Percentiles rank a stretch among this genome's conserved stretches.
These are phyloP conservation scores for Colletotrichum sp. DNA, from an alignment of 2,329 filamentous ascomycete genomes.

Conservation along the genomic window DNA sequence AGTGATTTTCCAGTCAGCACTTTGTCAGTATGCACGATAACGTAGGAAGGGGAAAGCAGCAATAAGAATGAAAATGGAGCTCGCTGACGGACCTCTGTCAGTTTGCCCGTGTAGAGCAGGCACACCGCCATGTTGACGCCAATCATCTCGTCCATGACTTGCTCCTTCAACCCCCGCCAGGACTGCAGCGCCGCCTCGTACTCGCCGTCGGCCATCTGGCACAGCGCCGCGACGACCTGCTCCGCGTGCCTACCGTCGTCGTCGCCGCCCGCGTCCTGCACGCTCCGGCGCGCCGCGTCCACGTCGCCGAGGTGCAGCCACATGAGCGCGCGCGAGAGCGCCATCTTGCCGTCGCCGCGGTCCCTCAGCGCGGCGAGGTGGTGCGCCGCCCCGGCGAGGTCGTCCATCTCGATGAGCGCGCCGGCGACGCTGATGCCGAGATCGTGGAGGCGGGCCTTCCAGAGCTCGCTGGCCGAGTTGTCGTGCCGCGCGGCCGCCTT, in stretches of 20 bases:
- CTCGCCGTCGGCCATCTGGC: slow-evolving; percentile 79
- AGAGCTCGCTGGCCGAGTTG: slow-evolving; percentile 64
- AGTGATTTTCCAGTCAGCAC: slow-evolving; percentile 1
- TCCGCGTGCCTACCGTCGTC: slow-evolving; percentile 39
- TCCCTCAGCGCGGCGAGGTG: slow-evolving; percentile 69
- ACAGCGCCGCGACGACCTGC: slow-evolving; percentile 68
- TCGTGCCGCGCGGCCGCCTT: slow-evolving; percentile 49
- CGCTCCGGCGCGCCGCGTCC: slow-evolving; percentile 64
- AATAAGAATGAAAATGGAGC: not conserved
- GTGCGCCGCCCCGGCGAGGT: slow-evolving; percentile 77
- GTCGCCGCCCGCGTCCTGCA: slow-evolving; percentile 34
- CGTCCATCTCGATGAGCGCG: slow-evolving; percentile 84
- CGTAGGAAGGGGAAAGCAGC: not conserved
- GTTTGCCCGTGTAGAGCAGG: slow-evolving; percentile 78
- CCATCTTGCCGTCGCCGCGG: slow-evolving; percentile 43
- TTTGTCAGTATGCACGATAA: not conserved
- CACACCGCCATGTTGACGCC: slow-evolving; percentile 85
- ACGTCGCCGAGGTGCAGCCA: slow-evolving; percentile 83
- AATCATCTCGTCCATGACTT: slow-evolving; percentile 68
- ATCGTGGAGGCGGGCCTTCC: slow-evolving; percentile 76
- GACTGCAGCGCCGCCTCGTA: slow-evolving; percentile 67
- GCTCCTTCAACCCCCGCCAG: slow-evolving; percentile 60
- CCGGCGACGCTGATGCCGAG: slow-evolving; percentile 72
- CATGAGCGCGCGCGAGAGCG: slow-evolving; percentile 66
- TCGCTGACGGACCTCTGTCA: slow-evolving; percentile 66